Evolutionary conservation across 441 rosid genomes (phyloP).

Genomic region (Pelargonium fulgidum): DNA sequence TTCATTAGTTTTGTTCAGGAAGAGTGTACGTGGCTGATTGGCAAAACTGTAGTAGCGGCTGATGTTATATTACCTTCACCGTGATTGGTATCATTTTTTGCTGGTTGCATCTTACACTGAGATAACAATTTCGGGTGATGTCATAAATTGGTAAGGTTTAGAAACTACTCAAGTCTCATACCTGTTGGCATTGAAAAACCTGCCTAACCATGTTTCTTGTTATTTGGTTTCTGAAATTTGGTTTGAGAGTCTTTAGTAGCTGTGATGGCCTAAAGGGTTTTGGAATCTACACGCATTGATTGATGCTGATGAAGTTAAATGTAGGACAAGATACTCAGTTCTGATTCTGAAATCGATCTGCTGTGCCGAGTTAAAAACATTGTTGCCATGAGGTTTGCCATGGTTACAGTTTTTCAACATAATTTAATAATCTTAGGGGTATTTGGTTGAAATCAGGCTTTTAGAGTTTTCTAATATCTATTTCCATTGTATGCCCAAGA

Average conservation of each 20-base stretch:
- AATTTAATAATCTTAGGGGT: not conserved
- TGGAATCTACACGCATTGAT: not conserved
- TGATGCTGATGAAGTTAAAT: slow-evolving; percentile 6
- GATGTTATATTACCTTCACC: not conserved
- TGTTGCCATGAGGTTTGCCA: slow-evolving; percentile 5
- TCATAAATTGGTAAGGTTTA: not conserved
- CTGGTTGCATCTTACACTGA: slow-evolving; percentile 3
- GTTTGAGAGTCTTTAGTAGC: not conserved
- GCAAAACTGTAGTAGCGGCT: slow-evolving; percentile 2
- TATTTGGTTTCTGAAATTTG: not conserved
- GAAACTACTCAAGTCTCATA: not conserved
- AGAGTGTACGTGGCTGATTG: slow-evolving; percentile 2
- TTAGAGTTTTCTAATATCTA: not conserved
- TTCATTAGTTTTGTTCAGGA: not conserved
- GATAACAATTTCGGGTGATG: not conserved
- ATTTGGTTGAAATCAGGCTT: not conserved
- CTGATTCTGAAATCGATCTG: not conserved
- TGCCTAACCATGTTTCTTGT: not conserved
- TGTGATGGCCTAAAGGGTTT: slow-evolving; percentile 5
- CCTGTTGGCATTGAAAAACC: not conserved
- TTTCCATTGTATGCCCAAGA: not conserved
- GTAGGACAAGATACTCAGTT: not conserved
- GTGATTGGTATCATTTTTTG: slow-evolving; percentile 1
- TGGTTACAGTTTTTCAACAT: not conserved
- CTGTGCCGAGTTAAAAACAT: slow-evolving; percentile 3